Conservation (phyloP, 768 basidiomycete species). For the Macrolepiota albuminosa region DNA sequence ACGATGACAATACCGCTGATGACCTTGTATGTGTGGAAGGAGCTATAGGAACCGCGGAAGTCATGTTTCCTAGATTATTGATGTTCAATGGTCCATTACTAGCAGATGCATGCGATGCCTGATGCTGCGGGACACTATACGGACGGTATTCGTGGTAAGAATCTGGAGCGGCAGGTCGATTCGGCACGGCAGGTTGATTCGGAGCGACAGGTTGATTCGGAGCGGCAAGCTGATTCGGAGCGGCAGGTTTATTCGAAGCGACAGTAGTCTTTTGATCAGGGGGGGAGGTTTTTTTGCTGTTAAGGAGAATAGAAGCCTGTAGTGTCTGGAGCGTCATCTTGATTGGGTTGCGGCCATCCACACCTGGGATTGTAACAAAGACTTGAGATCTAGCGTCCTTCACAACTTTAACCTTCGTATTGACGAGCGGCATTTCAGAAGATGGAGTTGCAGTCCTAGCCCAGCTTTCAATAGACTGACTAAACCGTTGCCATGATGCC, state of each 20-base stretch:
- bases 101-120: neutral
- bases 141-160: neutral
- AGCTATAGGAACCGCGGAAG: neutral
- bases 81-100: neutral
- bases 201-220: no score
- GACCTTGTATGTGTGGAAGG: neutral
- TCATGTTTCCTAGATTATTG: neutral
- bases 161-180: neutral
- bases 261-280: neutral
- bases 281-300: neutral
- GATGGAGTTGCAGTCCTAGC: neutral
- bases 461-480: neutral
- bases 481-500: neutral
- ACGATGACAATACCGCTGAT: neutral
- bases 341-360: neutral
- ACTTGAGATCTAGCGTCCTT: neutral
- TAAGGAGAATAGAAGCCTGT: neutral
- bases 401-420: neutral
- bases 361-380: neutral
- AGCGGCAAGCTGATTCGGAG: no score
- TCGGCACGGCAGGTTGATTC: neutral
- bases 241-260: neutral
- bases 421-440: neutral
- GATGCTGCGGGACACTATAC: conserved; percentile 8
- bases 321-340: neutral